Conservation (phyloP, 2,329 filamentous ascomycete genomes). For the Corynespora cassiicola region DNA sequence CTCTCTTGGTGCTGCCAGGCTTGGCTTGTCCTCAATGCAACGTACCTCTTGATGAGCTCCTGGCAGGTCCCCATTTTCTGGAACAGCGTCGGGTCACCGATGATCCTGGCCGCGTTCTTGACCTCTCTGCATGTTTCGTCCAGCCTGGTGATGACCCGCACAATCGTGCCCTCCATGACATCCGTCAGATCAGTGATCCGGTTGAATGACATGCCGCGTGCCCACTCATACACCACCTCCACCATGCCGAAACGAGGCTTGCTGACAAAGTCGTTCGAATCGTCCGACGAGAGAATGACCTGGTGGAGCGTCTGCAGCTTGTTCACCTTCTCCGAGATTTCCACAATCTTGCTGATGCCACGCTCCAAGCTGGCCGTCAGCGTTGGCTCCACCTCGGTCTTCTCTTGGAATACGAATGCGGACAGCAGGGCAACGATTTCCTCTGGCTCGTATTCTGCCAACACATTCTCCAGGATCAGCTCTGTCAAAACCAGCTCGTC, state of each 20-base stretch:
- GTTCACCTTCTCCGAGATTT: slow-evolving; percentile 92
- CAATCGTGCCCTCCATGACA: slow-evolving; percentile 96
- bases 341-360: slow-evolving; percentile 84
- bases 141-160: slow-evolving; percentile 88
- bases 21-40: slow-evolving; percentile 44
- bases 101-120: slow-evolving; percentile 93
- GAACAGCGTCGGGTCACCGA: slow-evolving; percentile 91
- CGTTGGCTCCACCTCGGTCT: slow-evolving; percentile 81
- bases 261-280: slow-evolving; percentile 90
- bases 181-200: slow-evolving; percentile 96
- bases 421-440: slow-evolving; percentile 95
- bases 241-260: slow-evolving; percentile 90
- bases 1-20: slow-evolving; percentile 5
- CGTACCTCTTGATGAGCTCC: slow-evolving; percentile 97
- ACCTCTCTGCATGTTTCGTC: slow-evolving; percentile 98
- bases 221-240: slow-evolving; percentile 99
- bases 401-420: slow-evolving; percentile 97
- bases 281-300: slow-evolving; percentile 87
- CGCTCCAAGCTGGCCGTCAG: slow-evolving; percentile 82
- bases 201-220: slow-evolving; percentile 96
- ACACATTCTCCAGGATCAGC: slow-evolving; percentile 93
- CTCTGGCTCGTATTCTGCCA: slow-evolving; percentile 92
- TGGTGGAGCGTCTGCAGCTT: slow-evolving; percentile 87
- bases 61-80: slow-evolving; percentile 97
- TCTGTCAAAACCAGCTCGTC: slow-evolving; percentile 97